phyloP scores from a whole-genome alignment of 2,329 filamentous ascomycete genomes.

The Gremmenia infestans region DNA sequence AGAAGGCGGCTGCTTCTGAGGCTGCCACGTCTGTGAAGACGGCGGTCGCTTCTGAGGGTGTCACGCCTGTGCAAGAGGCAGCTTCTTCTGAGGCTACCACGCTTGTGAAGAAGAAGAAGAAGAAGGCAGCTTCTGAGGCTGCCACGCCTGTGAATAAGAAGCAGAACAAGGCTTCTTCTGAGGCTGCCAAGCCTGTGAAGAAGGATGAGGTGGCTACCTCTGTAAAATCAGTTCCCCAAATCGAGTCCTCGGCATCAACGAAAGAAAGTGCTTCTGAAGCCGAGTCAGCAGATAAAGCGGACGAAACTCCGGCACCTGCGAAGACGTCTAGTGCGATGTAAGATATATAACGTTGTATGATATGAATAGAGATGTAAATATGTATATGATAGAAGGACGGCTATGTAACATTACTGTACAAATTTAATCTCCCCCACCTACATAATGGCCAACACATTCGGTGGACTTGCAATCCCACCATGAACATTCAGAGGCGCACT shows the following conservation, averaged over 20 bases:
- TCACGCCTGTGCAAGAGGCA: not conserved
- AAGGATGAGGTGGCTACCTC: no score
- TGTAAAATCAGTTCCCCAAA: not conserved
- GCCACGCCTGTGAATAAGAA: not conserved
- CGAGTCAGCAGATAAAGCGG: no score
- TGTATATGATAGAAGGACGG: no score
- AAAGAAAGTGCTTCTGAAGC: no score
- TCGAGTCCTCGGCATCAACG: not conserved
- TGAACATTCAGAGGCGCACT: constrained; percentile 50
- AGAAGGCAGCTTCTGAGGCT: not conserved
- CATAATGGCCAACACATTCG: constrained; percentile 26
- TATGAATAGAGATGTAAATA: no score
- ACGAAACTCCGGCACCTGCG: no score
- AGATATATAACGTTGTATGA: no score
- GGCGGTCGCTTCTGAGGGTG: no score
- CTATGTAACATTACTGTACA: not conserved
- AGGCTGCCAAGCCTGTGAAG: not conserved
- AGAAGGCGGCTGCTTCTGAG: not conserved
- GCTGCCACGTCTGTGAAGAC: not conserved
- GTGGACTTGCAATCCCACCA: constrained; percentile 22
- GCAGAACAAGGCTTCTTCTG: no score
- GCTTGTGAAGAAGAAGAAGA: not conserved
- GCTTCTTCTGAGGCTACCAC: not conserved
- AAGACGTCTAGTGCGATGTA: no score
- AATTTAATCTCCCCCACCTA: not conserved